Evolutionary conservation across 1,284 basidiomycete genomes (phyloP).

Genomic region (Cystodermella granulosa): DNA sequence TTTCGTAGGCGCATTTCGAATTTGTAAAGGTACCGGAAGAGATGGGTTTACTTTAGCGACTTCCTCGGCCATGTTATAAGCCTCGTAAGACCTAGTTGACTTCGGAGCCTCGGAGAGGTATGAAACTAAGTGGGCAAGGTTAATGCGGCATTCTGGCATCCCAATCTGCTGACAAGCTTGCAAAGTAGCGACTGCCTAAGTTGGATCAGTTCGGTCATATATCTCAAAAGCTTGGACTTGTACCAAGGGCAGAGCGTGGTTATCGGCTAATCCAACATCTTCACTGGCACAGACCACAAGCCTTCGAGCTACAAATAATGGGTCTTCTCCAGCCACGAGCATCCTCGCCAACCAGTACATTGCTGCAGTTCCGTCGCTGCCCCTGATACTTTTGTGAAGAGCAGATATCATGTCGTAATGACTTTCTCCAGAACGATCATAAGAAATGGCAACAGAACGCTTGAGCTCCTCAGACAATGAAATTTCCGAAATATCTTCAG

Average conservation of each 20-base stretch:
- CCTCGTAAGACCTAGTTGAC: conserved; percentile 74
- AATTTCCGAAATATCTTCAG: conserved; percentile 38
- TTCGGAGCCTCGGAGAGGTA: conserved; percentile 83
- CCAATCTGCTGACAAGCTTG: conserved; percentile 80
- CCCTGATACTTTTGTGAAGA: conserved; percentile 81
- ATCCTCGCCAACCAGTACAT: conserved; percentile 88
- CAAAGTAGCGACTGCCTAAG: conserved; percentile 70
- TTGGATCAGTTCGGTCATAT: conserved; percentile 1
- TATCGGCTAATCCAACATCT: conserved; percentile 78
- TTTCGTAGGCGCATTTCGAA: conserved; percentile 83
- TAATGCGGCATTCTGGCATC: conserved; percentile 77
- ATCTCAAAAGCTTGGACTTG: conserved; percentile 17
- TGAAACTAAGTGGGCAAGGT: conserved; percentile 75
- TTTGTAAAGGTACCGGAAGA: conserved; percentile 66
- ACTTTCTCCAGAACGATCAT: conserved; percentile 72
- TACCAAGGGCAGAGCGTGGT: conserved; percentile 66
- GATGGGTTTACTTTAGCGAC: conserved; percentile 53
- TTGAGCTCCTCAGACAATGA: conserved; percentile 49
- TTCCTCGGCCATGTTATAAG: conserved; percentile 67
- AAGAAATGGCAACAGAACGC: conserved; percentile 55
- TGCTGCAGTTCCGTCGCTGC: conserved; percentile 73
- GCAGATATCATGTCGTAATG: conserved; percentile 87
- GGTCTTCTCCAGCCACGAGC: conserved; percentile 83
- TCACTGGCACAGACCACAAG: conserved; percentile 83
- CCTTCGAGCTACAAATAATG: conserved; percentile 76